A percentile compares a stretch with the other conserved stretches of the same genome.
Evolutionary conservation across 495 filamentous ascomycete genomes (phyloP).

Genomic region (Thozetella sp.): DNA sequence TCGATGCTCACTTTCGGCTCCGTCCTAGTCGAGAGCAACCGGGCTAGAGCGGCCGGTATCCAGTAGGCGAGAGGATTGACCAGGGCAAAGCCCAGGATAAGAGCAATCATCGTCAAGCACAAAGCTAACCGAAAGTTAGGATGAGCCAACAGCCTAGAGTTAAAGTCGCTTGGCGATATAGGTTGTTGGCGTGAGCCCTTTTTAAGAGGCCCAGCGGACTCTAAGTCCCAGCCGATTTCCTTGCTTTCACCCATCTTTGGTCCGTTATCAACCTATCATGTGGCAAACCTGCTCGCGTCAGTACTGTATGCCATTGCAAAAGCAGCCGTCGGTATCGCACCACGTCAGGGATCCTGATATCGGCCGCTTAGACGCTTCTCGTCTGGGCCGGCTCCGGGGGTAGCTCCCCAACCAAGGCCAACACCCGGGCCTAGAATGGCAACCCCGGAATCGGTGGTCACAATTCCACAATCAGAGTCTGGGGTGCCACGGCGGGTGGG

Average conservation of each 20-base stretch:
- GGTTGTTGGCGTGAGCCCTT: background rate
- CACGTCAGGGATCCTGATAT: background rate
- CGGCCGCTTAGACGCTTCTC: background rate
- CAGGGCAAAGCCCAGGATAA: background rate
- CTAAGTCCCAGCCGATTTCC: too few relatives aligned
- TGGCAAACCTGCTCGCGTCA: too few relatives aligned
- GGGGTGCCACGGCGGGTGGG: background rate
- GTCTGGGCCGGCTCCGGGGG: background rate
- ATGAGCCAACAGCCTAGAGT: background rate
- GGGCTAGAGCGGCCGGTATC: background rate
- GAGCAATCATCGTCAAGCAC: background rate
- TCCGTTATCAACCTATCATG: too few relatives aligned
- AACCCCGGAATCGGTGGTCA: background rate
- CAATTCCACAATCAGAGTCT: background rate
- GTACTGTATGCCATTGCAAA: background rate
- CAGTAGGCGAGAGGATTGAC: background rate
- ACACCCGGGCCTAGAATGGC: background rate
- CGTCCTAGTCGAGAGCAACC: background rate
- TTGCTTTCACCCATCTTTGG: too few relatives aligned
- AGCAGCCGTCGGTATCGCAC: background rate
- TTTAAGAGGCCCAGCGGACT: too few relatives aligned
- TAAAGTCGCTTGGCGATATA: background rate
- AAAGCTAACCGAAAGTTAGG: background rate
- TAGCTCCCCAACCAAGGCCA: background rate
- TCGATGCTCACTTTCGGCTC: background rate